phyloP scores from a whole-genome alignment of 805 yeast species.

The Kazachstania bromeliacearum region DNA sequence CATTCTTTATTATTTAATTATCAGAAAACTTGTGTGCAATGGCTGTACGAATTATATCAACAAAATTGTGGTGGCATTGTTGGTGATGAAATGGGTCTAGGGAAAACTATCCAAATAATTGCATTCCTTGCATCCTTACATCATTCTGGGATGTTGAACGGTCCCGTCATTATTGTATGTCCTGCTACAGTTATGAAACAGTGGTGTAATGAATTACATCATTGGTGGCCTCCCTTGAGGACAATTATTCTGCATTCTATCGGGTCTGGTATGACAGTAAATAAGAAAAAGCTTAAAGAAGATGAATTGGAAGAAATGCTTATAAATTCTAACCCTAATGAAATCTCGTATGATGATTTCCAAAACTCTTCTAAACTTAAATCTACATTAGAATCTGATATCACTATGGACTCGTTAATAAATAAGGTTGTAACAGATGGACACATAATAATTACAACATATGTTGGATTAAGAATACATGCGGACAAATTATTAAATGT shows the following conservation, averaged over 20 bases:
- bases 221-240: slow-evolving; percentile 97
- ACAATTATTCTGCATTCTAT: slow-evolving; percentile 83
- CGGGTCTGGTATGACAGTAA: slow-evolving; percentile 69
- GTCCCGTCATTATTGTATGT: slow-evolving; percentile 81
- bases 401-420: slow-evolving; percentile 24
- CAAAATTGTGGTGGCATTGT: slow-evolving; percentile 91
- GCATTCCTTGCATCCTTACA: slow-evolving; percentile 87
- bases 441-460: slow-evolving; percentile 82
- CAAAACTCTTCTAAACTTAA: slow-evolving; percentile 20
- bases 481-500: slow-evolving; percentile 51
- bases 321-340: slow-evolving; percentile 30
- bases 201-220: slow-evolving; percentile 94
- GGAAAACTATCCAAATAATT: slow-evolving; percentile 88
- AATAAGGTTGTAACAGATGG: slow-evolving; percentile 57
- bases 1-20: slow-evolving; percentile 82
- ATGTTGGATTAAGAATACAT: slow-evolving; percentile 73
- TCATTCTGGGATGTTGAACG: slow-evolving; percentile 61
- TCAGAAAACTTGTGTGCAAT: slow-evolving; percentile 93
- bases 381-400: slow-evolving; percentile 25
- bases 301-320: slow-evolving; percentile 45
- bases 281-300: slow-evolving; percentile 29
- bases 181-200: slow-evolving; percentile 95
- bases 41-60: slow-evolving; percentile 90
- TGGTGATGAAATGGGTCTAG: slow-evolving; percentile 98
- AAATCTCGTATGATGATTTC: slow-evolving; percentile 36